Conservation (phyloP, 2,329 filamentous ascomycete genomes). For the Ascosphaera aggregata region DNA sequence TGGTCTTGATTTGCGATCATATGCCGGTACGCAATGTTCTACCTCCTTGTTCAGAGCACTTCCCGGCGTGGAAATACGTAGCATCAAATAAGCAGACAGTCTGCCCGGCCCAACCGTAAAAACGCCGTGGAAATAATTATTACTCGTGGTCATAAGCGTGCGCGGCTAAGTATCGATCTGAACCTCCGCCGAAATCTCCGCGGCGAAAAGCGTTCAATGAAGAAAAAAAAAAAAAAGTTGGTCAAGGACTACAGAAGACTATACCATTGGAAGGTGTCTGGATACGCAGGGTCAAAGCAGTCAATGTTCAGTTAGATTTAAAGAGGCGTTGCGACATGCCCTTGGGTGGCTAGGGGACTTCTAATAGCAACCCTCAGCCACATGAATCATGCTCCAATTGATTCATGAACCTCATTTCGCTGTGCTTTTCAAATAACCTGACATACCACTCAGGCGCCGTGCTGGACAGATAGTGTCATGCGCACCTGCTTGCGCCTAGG, state of each 20-base stretch:
- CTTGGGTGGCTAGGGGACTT: too few relatives aligned
- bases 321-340: too few relatives aligned
- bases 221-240: too few relatives aligned
- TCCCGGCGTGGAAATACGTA: background rate
- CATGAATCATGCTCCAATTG: background rate
- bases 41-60: too few relatives aligned
- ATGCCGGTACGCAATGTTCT: too few relatives aligned
- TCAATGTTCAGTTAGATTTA: too few relatives aligned
- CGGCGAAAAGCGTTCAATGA: background rate
- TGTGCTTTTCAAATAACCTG: background rate
- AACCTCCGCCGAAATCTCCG: background rate
- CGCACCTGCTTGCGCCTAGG: slow-evolving; percentile 16
- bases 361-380: too few relatives aligned
- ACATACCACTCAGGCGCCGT: too few relatives aligned
- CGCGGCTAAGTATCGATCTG: background rate
- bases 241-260: too few relatives aligned
- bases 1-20: too few relatives aligned
- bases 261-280: too few relatives aligned
- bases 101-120: too few relatives aligned
- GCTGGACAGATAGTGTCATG: slow-evolving; percentile 14
- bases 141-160: background rate
- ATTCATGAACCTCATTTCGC: background rate
- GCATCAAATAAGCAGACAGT: background rate
- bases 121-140: background rate
- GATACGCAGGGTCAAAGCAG: background rate